These are phyloP conservation scores for Collybia sordida DNA, from an alignment of 768 basidiomycete species.

Conservation along the genomic window DNA sequence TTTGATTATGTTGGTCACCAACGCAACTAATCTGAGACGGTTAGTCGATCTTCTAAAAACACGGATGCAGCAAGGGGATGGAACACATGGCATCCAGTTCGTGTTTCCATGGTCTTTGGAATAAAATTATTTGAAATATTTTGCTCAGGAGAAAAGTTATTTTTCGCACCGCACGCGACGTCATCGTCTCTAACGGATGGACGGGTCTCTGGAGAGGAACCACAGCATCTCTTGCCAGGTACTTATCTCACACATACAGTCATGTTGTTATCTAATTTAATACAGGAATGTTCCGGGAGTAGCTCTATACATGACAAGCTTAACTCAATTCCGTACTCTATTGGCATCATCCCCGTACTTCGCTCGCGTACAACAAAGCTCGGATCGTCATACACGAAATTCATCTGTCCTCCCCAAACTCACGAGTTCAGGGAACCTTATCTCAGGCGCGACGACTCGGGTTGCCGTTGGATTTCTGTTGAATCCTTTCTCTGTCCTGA, in stretches of 20 bases:
- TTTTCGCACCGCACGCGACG: slow-evolving; percentile 49
- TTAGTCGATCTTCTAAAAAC: slow-evolving; percentile 91
- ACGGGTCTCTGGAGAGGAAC: slow-evolving; percentile 89
- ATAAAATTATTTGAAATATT: slow-evolving; percentile 18
- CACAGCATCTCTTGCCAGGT: slow-evolving; percentile 74
- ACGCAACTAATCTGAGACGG: not conserved
- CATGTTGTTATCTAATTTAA: slow-evolving; percentile 4
- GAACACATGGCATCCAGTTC: slow-evolving; percentile 35
- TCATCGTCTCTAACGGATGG: slow-evolving; percentile 64
- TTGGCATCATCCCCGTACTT: slow-evolving; percentile 79
- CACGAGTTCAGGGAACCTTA: slow-evolving; percentile 74
- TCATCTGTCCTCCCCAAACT: slow-evolving; percentile 68
- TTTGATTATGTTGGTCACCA: not conserved
- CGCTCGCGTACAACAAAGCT: slow-evolving; percentile 29
- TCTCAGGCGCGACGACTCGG: slow-evolving; percentile 83
- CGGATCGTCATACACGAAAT: slow-evolving; percentile 17
- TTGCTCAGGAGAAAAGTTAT: slow-evolving; percentile 34
- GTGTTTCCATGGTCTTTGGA: slow-evolving; percentile 9
- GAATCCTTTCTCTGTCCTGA: slow-evolving; percentile 90
- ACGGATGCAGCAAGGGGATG: slow-evolving; percentile 83
- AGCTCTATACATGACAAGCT: slow-evolving; percentile 85
- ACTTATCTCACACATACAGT: slow-evolving; percentile 9
- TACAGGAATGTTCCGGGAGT: slow-evolving; percentile 89
- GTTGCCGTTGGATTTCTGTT: slow-evolving; percentile 79
- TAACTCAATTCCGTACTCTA: slow-evolving; percentile 77